A percentile compares a stretch with the other conserved stretches of the same genome.
phyloP scores from a whole-genome alignment of 805 yeast species.

The Wickerhamiella sorbophila region DNA sequence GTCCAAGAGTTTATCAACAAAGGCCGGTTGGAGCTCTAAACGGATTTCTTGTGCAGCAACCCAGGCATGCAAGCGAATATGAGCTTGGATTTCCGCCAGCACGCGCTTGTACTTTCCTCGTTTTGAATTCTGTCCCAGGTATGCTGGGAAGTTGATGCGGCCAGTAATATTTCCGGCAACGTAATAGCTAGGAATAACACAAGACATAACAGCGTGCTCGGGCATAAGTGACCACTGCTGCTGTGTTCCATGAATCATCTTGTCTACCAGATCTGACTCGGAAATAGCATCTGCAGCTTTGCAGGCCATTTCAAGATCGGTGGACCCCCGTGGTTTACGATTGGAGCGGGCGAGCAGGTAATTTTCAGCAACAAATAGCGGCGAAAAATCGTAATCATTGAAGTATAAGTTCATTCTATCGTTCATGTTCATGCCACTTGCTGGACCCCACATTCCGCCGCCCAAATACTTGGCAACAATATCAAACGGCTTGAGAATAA shows the following conservation, averaged over 20 bases:
- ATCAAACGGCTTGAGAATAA: conserved; percentile 86
- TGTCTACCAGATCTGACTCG: conserved; percentile 69
- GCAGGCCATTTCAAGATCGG: conserved; percentile 44
- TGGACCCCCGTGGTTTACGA: conserved; percentile 22
- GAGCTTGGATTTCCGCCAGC: conserved; percentile 79
- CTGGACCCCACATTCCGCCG: conserved; percentile 37
- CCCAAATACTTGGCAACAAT: conserved; percentile 51
- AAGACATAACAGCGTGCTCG: conserved; percentile 72
- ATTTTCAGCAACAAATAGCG: conserved; percentile 92
- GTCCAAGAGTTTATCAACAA: conserved; percentile 39
- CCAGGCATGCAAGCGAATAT: conserved; percentile 64
- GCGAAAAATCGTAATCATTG: conserved; percentile 88
- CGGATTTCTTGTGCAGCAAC: conserved; percentile 65
- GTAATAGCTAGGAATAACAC: conserved; percentile 62
- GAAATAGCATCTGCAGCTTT: conserved; percentile 79
- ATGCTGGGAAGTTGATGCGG: conserved; percentile 64
- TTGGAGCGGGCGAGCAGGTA: conserved; percentile 42
- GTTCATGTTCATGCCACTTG: conserved; percentile 36
- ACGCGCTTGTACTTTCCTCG: conserved; percentile 60
- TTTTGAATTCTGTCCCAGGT: conserved; percentile 86
- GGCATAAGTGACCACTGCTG: conserved; percentile 94
- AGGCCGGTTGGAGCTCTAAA: conserved; percentile 55
- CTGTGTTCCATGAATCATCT: conserved; percentile 72
- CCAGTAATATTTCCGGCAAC: conserved; percentile 60
- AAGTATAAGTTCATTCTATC: conserved; percentile 82